phyloP scores from a whole-genome alignment of 2,329 filamentous ascomycete species.

The Colletotrichum viniferum region DNA sequence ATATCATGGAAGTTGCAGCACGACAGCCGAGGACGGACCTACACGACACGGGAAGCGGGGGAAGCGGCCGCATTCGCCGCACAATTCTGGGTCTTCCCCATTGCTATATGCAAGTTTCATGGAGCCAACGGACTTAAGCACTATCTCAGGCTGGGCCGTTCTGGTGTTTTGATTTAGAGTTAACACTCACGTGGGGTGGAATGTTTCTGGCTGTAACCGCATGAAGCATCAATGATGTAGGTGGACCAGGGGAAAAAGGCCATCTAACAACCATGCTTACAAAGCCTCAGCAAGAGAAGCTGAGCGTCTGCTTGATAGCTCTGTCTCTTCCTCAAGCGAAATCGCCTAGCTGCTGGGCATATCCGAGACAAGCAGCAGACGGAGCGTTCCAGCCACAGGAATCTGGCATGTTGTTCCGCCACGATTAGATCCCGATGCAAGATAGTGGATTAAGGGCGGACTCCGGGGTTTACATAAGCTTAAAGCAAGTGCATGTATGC shows the following conservation, averaged over 20 bases:
- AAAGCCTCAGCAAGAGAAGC: not conserved
- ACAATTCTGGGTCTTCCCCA: not conserved
- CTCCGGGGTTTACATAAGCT: not conserved
- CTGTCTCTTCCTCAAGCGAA: not conserved
- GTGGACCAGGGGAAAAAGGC: not conserved
- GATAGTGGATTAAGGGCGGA: not conserved
- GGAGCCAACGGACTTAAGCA: not conserved
- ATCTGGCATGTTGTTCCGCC: not conserved
- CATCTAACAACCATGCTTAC: not conserved
- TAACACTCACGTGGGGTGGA: not conserved
- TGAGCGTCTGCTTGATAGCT: not conserved
- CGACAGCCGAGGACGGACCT: not conserved
- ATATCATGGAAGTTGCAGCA: not conserved
- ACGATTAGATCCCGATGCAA: not conserved
- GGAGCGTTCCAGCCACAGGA: not conserved
- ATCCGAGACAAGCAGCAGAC: not conserved
- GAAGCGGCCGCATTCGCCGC: not conserved
- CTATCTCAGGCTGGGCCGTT: not conserved
- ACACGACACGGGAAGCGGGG: not conserved
- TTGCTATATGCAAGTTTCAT: not conserved
- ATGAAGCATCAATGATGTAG: not conserved
- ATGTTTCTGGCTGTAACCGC: not conserved
- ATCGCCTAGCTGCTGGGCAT: not conserved
- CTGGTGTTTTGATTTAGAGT: not conserved
- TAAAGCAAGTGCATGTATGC: not conserved